Conservation (phyloP, 78 protist genomes). For the Dictyostelium capitatum region DNA sequence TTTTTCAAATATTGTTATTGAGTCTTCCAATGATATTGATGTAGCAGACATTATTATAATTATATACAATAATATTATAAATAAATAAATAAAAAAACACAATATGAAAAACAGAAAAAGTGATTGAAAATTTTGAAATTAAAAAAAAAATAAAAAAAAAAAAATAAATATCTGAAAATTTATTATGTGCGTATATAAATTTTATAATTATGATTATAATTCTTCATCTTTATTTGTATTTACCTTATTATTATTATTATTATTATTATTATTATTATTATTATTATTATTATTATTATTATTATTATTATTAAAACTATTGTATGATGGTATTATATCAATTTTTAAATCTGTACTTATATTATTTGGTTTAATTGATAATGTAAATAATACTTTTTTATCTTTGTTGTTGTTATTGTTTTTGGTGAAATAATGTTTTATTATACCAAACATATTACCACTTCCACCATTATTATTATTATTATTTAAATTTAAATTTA, state of each 20-base stretch:
- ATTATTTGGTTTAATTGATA: slow-evolving; percentile 3
- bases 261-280: not conserved
- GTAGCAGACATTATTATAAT: not conserved
- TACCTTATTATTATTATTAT: not conserved
- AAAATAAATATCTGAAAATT: too few relatives aligned
- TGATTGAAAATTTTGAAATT: not conserved
- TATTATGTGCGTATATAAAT: too few relatives aligned
- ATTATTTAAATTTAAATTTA: not conserved
- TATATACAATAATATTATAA: not conserved
- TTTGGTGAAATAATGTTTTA: not conserved
- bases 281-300: not conserved
- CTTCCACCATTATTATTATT: not conserved
- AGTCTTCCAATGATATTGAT: slow-evolving; percentile 61
- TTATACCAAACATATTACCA: too few relatives aligned
- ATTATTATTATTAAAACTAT: not conserved
- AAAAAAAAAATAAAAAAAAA: not conserved
- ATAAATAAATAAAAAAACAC: not conserved
- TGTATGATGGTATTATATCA: not conserved
- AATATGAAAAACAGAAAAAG: not conserved
- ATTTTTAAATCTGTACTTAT: not conserved
- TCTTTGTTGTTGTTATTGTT: not conserved
- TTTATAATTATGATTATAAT: too few relatives aligned
- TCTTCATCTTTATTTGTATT: not conserved
- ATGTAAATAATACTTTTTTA: not conserved
- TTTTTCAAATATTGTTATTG: slow-evolving; percentile 65